Conservation (phyloP, 805 yeast genomes). For the Lachancea waltii region DNA sequence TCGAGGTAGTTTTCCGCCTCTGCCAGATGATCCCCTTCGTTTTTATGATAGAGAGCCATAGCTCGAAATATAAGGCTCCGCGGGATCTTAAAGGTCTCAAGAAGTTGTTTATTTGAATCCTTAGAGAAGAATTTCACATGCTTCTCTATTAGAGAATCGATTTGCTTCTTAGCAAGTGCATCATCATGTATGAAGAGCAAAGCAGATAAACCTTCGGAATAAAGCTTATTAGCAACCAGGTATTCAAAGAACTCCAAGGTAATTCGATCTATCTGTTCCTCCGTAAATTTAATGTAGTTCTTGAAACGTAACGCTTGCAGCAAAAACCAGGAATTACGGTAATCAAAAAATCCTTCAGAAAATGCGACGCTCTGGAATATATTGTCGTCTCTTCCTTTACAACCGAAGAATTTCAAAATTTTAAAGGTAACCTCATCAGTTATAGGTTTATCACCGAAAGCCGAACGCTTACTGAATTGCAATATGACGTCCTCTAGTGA, state of each 20-base stretch:
- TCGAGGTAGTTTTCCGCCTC: conserved; percentile 56
- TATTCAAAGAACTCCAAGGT: conserved; percentile 44
- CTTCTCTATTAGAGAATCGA: conserved; percentile 29
- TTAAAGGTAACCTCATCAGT: conserved; percentile 20
- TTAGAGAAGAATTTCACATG: conserved; percentile 21
- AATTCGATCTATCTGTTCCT: conserved; percentile 33
- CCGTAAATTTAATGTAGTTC: conserved; percentile 21
- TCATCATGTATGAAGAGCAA: conserved; percentile 52
- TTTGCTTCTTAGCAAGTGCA: conserved; percentile 35
- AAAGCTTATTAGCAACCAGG: conserved; percentile 41
- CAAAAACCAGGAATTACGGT: conserved; percentile 47
- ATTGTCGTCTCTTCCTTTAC: conserved; percentile 15
- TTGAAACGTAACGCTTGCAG: conserved; percentile 40
- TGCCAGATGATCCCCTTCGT: conserved; percentile 44
- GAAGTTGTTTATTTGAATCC: conserved; percentile 11
- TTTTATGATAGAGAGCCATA: conserved; percentile 50
- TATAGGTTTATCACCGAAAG: conserved; percentile 4
- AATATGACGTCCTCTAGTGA: conserved; percentile 31
- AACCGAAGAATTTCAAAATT: conserved; percentile 29
- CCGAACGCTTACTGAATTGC: conserved; percentile 19
- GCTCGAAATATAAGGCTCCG: conserved; percentile 44
- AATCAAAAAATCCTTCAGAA: conserved; percentile 25
- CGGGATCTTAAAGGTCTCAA: conserved; percentile 45
- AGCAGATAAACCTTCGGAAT: conserved; percentile 58
- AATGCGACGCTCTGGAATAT: conserved; percentile 13